phyloP scores from a whole-genome alignment of 768 basidiomycete species.

The Pulveroboletus sp. region DNA sequence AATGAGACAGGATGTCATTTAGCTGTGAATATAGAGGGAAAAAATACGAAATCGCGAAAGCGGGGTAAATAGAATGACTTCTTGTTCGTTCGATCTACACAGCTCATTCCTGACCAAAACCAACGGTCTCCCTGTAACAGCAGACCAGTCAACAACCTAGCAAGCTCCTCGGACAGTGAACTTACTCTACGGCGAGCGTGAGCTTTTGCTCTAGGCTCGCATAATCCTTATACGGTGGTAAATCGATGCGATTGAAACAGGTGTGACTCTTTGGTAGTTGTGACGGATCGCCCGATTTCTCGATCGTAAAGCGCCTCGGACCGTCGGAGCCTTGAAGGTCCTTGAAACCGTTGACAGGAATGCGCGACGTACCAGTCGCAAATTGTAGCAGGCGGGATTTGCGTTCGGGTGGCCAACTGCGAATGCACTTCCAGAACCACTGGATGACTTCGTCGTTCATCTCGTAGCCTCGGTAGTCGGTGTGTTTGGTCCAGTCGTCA shows the following conservation, averaged over 20 bases:
- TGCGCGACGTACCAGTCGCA: slow-evolving; percentile 93
- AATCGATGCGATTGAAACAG: slow-evolving; percentile 95
- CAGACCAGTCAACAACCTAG: slow-evolving; percentile 14
- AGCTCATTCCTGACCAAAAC: slow-evolving; percentile 87
- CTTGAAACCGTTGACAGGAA: slow-evolving; percentile 98
- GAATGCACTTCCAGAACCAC: slow-evolving; percentile 99
- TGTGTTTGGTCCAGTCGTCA: slow-evolving; percentile 99
- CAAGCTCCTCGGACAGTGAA: slow-evolving; percentile 21
- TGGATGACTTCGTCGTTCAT: slow-evolving; percentile 95
- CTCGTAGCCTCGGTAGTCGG: slow-evolving; percentile 96
- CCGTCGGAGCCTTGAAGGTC: slow-evolving; percentile 98
- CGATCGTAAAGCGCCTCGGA: slow-evolving; percentile 94
- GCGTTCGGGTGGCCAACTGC: slow-evolving; percentile 96
- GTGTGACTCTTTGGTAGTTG: slow-evolving; percentile 95
- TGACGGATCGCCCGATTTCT: slow-evolving; percentile 95
- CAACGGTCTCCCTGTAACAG: slow-evolving; percentile 75
- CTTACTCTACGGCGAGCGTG: slow-evolving; percentile 90
- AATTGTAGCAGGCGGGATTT: slow-evolving; percentile 96
- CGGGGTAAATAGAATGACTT: slow-evolving; percentile 14
- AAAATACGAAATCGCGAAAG: neutral
- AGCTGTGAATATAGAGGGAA: slow-evolving; percentile 4
- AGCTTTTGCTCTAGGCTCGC: slow-evolving; percentile 92
- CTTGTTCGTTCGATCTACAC: neutral
- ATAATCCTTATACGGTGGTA: slow-evolving; percentile 98
- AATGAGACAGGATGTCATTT: slow-evolving; percentile 25